Evolutionary conservation across 768 basidiomycete genomes (phyloP), one percentile per base, ranked within the genome.

Genomic region (Lactarius trivialis): DNA sequence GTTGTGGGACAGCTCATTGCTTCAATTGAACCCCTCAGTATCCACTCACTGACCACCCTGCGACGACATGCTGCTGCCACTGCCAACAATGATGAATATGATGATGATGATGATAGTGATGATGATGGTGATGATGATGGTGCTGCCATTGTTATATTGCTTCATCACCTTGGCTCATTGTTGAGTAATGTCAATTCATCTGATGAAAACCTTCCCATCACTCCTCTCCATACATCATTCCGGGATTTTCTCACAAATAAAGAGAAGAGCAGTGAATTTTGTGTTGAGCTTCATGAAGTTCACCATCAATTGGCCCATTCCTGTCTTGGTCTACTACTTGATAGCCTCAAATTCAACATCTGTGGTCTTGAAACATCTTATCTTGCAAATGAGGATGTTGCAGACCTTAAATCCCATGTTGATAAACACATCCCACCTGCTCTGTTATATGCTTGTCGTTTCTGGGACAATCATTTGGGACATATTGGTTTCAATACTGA

Each of bases 251-350:
- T 56, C 5, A 56, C 37, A 19, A 32, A 30, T 32, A 8, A 41
- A 37, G 36, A 56, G 43, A 33, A 34, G 33, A 43, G 39, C n/a
- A 41, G 39, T 17, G 30, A 19, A 5, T 56, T 56, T 33, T 32
- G 6, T 45, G n/a, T 56, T 11, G 21, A 45, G 28, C 41, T 45
- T 41, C 15, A 4, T 28, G 39, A 56, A 9, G 26, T 11, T 43
- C 56, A 56, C 37, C 56, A 28, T 30, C 24, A 56, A 41, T 41
- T 56, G 19, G 41, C 56, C 4, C 56, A 37, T 19, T n/a, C 56
- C 19, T 56, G n/a, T 32, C 37, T 56, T 3, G 28, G 14, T 15
- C 21, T 56, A 15, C 21, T 56, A 39, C 36, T 28, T 6, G 11
- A 2, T 6, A 15, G 36, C 4, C 54, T 55, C 33, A 21, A n/a